Conservation (phyloP, 345 rosid genomes). For the Toxicodendron radicans region DNA sequence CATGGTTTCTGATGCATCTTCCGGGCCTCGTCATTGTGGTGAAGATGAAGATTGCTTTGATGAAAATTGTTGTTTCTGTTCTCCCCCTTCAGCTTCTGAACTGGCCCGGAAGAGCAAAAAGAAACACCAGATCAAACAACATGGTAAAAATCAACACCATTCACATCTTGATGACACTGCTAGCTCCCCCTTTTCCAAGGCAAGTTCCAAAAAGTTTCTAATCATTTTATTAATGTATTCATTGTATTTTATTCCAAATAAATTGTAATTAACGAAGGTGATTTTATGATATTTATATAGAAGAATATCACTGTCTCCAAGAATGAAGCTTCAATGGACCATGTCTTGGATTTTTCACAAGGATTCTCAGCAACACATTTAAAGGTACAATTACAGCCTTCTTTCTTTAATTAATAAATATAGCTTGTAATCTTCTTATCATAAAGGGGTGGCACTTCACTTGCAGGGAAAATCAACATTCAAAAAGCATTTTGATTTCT, state of each 20-base stretch:
- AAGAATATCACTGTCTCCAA: slow-evolving; percentile 20
- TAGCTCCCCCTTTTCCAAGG: slow-evolving; percentile 57
- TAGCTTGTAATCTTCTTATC: background rate
- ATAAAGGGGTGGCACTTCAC: background rate
- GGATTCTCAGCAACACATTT: slow-evolving; percentile 48
- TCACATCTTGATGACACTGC: slow-evolving; percentile 78
- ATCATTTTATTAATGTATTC: background rate
- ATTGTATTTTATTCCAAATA: background rate
- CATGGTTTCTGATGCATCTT: slow-evolving; percentile 94
- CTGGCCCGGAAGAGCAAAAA: slow-evolving; percentile 32
- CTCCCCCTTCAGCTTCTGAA: slow-evolving; percentile 24
- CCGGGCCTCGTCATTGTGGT: slow-evolving; percentile 60
- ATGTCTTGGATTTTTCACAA: slow-evolving; percentile 43
- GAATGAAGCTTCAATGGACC: slow-evolving; percentile 37
- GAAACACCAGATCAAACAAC: slow-evolving; percentile 39
- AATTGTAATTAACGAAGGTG: background rate
- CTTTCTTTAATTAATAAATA: background rate
- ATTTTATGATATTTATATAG: slow-evolving; percentile 32
- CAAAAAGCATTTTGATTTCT: slow-evolving; percentile 42
- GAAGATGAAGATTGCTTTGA: slow-evolving; percentile 40
- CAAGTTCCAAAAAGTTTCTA: slow-evolving; percentile 24
- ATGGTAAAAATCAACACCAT: slow-evolving; percentile 34
- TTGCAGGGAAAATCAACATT: slow-evolving; percentile 47
- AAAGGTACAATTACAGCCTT: slow-evolving; percentile 30
- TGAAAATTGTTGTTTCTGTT: slow-evolving; percentile 28